phyloP scores from a whole-genome alignment of 257 asterid species.

The Jacaranda mimosifolia region DNA sequence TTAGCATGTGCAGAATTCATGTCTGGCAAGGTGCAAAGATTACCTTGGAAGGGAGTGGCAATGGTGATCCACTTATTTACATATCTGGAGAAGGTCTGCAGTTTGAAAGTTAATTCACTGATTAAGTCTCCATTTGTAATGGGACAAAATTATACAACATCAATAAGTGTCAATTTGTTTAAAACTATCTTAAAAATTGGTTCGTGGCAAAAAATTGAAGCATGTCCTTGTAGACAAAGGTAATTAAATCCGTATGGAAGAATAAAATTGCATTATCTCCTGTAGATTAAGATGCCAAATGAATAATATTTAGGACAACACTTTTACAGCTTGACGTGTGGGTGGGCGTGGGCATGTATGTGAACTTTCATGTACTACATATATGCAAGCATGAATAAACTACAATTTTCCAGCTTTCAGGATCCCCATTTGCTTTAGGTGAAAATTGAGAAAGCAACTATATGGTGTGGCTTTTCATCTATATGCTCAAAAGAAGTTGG shows the following conservation, averaged over 20 bases:
- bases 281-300: neutral
- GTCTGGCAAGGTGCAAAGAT: conserved; percentile 1
- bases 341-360: too few relatives aligned
- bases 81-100: conserved; percentile 73
- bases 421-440: too few relatives aligned
- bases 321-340: neutral
- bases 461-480: too few relatives aligned
- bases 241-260: neutral
- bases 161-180: conserved; percentile 20
- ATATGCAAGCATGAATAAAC: too few relatives aligned
- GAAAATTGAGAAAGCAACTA: too few relatives aligned
- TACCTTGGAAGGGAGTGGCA: conserved; percentile 90
- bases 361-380: too few relatives aligned
- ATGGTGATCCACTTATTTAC: conserved; percentile 83
- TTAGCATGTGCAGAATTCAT: conserved; percentile 6
- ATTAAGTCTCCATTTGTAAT: conserved; percentile 33
- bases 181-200: neutral
- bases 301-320: neutral
- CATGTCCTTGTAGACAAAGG: neutral
- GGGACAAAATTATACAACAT: neutral
- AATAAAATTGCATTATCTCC: neutral
- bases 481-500: too few relatives aligned
- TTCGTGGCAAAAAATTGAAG: conserved; percentile 16
- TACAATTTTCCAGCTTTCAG: too few relatives aligned
- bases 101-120: conserved; percentile 34